Percentiles rank a stretch among this genome's conserved stretches.
These are phyloP conservation scores for Lactifluus hygrophoroides DNA, from an alignment of 768 basidiomycete species.

Conservation along the genomic window DNA sequence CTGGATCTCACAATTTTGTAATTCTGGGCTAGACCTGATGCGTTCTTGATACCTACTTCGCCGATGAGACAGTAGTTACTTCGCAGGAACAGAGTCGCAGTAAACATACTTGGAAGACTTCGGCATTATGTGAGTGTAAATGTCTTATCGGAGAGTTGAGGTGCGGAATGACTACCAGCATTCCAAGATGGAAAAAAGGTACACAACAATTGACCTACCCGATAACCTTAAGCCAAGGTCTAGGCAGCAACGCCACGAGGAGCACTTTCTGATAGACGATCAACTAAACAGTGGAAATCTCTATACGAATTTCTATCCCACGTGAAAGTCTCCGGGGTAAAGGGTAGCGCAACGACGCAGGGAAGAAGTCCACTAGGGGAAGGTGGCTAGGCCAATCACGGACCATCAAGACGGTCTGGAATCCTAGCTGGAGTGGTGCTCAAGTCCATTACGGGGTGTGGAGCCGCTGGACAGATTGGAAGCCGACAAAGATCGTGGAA, in stretches of 20 bases:
- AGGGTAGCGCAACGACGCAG: not conserved
- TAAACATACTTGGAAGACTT: too few relatives aligned
- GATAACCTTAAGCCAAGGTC: not conserved
- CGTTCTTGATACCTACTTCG: not conserved
- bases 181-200: not conserved
- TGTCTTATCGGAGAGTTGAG: not conserved
- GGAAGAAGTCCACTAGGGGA: not conserved
- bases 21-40: not conserved
- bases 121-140: not conserved
- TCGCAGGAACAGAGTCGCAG: too few relatives aligned
- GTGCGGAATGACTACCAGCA: not conserved
- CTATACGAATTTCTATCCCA: not conserved
- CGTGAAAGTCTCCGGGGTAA: conserved; percentile 2
- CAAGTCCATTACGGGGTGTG: not conserved
- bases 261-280: conserved; percentile 13
- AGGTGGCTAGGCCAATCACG: not conserved
- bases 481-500: not conserved
- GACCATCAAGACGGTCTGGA: not conserved
- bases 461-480: not conserved
- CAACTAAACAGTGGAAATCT: not conserved
- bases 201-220: too few relatives aligned
- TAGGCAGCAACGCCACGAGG: not conserved
- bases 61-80: not conserved
- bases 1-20: not conserved
- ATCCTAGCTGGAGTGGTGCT: not conserved